These are phyloP conservation scores for Yamadazyma sp. DNA, from an alignment of 805 yeast genomes.

Conservation along the genomic window DNA sequence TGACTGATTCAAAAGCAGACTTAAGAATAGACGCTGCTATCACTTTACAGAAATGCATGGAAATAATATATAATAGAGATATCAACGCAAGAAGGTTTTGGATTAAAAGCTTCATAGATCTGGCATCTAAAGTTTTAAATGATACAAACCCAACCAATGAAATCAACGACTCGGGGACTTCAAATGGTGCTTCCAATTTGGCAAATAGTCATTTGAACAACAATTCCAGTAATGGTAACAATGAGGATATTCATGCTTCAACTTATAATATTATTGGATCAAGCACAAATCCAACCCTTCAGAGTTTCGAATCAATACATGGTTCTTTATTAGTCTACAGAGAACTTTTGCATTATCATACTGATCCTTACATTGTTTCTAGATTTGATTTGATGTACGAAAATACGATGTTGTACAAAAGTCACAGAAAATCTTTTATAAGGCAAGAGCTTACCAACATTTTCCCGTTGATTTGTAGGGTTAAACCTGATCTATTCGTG, in stretches of 20 bases:
- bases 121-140: conserved; percentile 60
- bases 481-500: conserved; percentile 71
- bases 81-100: conserved; percentile 65
- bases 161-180: conserved; percentile 8
- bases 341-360: conserved; percentile 64
- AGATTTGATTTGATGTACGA: conserved; percentile 78
- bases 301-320: conserved; percentile 67
- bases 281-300: conserved; percentile 15
- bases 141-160: conserved; percentile 15
- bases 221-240: conserved; percentile 5
- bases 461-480: conserved; percentile 78
- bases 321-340: conserved; percentile 81
- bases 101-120: conserved; percentile 67
- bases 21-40: conserved; percentile 83
- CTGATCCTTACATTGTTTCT: conserved; percentile 68
- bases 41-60: conserved; percentile 72
- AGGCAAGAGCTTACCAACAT: conserved; percentile 83
- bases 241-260: conserved; percentile 4
- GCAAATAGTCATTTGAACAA: neutral
- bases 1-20: conserved; percentile 71
- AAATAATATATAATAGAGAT: conserved; percentile 79
- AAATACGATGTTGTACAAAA: conserved; percentile 67
- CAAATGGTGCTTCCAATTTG: conserved; percentile 4
- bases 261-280: conserved; percentile 21
- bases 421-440: conserved; percentile 70